Conservation (phyloP, 2,329 filamentous ascomycete genomes). For the Coniella lustricola region DNA sequence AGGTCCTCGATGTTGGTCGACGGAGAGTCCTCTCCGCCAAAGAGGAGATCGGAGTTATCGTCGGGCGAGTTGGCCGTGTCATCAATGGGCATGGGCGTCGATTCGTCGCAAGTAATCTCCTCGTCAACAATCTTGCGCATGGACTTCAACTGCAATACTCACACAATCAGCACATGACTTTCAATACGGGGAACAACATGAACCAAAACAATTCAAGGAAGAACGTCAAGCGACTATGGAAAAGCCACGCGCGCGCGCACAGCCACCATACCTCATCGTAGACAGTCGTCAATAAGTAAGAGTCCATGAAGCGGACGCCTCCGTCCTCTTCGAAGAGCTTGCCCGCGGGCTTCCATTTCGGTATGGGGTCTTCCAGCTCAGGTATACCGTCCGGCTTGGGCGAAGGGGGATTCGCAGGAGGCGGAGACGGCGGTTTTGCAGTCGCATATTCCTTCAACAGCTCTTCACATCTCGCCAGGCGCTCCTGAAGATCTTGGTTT, state of each 20-base stretch:
- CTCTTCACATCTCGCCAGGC: constrained; percentile 52
- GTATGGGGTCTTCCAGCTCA: constrained; percentile 24
- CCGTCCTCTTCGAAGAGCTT: constrained; percentile 51
- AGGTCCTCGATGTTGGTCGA: constrained; percentile 39
- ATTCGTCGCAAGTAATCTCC: constrained; percentile 27
- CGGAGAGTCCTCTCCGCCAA: constrained; percentile 32
- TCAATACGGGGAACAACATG: not conserved
- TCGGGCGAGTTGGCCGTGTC: constrained; percentile 33
- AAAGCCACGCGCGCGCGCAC: too few relatives aligned
- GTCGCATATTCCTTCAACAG: constrained; percentile 51
- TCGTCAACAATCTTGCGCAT: constrained; percentile 54
- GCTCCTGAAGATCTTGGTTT: constrained; percentile 55
- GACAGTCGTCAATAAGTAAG: constrained; percentile 45
- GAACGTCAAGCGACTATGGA: too few relatives aligned
- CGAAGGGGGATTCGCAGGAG: constrained; percentile 17
- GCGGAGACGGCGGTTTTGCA: constrained; percentile 21
- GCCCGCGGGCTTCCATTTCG: constrained; percentile 39
- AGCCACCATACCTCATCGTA: constrained; percentile 43
- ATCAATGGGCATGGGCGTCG: constrained; percentile 10
- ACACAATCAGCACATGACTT: constrained; percentile 12
- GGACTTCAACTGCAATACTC: constrained; percentile 39
- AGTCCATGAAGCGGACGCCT: constrained; percentile 51
- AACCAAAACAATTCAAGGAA: not conserved
- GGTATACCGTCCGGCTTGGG: constrained; percentile 18
- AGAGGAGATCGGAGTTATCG: constrained; percentile 43